Conservation (phyloP, 2,329 filamentous ascomycete species). For the Penicillium freii region DNA sequence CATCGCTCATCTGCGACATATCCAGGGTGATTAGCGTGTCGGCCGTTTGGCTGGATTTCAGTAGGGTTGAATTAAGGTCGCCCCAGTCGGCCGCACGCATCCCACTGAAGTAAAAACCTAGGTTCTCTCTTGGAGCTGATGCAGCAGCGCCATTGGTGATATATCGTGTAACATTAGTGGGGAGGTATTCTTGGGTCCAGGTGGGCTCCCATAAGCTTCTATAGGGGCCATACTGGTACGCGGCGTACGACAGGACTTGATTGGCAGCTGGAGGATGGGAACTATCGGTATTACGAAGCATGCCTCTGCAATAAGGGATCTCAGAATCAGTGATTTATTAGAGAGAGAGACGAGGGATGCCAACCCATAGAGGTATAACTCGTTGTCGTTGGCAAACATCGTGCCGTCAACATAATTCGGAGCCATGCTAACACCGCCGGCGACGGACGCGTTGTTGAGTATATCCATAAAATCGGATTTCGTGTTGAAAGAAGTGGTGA, state of each 20-base stretch:
- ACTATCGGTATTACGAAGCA: slow-evolving; percentile 39
- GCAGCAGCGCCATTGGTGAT: slow-evolving; percentile 63
- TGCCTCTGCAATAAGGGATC: slow-evolving; percentile 40
- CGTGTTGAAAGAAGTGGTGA: slow-evolving; percentile 15
- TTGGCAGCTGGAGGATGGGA: slow-evolving; percentile 45
- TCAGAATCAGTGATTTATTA: neutral
- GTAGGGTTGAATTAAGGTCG: slow-evolving; percentile 43
- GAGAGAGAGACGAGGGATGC: neutral
- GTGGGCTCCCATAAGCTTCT: slow-evolving; percentile 31
- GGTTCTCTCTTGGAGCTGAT: slow-evolving; percentile 67
- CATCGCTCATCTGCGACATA: slow-evolving; percentile 51
- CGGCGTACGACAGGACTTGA: slow-evolving; percentile 52
- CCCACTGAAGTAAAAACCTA: slow-evolving; percentile 70
- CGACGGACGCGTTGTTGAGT: slow-evolving; percentile 39
- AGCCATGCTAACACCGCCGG: slow-evolving; percentile 20
- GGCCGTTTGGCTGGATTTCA: slow-evolving; percentile 47
- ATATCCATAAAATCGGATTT: slow-evolving; percentile 14
- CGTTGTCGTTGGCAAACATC: slow-evolving; percentile 63
- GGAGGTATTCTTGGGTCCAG: slow-evolving; percentile 46
- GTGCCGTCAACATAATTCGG: slow-evolving; percentile 62
- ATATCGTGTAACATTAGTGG: slow-evolving; percentile 56
- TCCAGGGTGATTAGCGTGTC: slow-evolving; percentile 61
- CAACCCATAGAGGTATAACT: slow-evolving; percentile 64
- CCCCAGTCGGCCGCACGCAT: slow-evolving; percentile 54
- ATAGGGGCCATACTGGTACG: slow-evolving; percentile 51